Evolutionary conservation across 768 basidiomycete species (phyloP).

Genomic region (Leccinum boreale): DNA sequence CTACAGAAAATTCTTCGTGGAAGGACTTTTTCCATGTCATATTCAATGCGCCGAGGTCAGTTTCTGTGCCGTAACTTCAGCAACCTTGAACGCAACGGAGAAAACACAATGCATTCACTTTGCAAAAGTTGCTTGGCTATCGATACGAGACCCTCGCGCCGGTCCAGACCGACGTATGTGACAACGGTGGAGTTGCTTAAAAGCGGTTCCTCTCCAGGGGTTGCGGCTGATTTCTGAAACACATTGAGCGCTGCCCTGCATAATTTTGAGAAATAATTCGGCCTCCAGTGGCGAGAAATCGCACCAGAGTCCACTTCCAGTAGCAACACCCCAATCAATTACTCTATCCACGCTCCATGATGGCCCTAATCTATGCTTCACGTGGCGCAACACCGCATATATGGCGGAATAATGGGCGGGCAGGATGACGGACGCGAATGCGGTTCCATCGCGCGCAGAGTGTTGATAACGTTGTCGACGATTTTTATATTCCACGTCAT

Average conservation of each 20-base stretch:
- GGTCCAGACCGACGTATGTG: constrained; percentile 75
- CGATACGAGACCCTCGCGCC: constrained; percentile 61
- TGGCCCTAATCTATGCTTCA: constrained; percentile 59
- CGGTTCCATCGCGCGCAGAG: constrained; percentile 69
- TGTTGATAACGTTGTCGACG: constrained; percentile 55
- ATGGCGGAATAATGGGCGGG: constrained; percentile 85
- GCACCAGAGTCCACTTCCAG: constrained; percentile 83
- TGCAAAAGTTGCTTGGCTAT: constrained; percentile 64
- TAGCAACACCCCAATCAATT: constrained; percentile 83
- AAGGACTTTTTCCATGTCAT: constrained; percentile 58
- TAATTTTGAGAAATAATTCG: constrained; percentile 10
- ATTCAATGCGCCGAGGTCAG: constrained; percentile 43
- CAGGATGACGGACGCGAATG: constrained; percentile 82
- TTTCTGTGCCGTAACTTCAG: constrained; percentile 37
- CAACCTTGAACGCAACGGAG: constrained; percentile 1
- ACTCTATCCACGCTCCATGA: constrained; percentile 60
- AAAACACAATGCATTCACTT: constrained; percentile 37
- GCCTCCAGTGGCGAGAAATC: constrained; percentile 14
- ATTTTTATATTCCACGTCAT: constrained; percentile 59
- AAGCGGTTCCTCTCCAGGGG: constrained; percentile 30
- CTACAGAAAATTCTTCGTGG: constrained; percentile 43
- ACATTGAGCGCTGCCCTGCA: constrained; percentile 63
- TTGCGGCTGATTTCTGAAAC: constrained; percentile 46
- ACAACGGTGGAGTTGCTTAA: constrained; percentile 50
- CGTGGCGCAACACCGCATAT: constrained; percentile 65